A percentile compares a stretch with the other conserved stretches of the same genome.
Evolutionary conservation across 306 rosid species (phyloP).

Genomic region (Astragalus membranaceus): DNA sequence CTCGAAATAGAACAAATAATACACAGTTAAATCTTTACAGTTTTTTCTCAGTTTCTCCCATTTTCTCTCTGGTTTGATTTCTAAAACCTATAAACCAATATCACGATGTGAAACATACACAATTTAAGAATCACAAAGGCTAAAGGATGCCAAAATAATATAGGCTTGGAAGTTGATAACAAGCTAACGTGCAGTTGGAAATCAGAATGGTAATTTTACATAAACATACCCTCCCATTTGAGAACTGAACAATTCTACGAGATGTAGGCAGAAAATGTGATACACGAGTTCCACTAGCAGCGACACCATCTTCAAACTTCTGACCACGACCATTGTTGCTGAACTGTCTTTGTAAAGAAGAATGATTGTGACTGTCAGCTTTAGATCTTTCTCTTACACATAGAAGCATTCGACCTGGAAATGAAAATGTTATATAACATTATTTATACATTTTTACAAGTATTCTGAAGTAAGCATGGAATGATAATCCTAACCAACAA

Average conservation of each 20-base stretch:
- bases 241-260: conserved; percentile 87
- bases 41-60: too few species aligned
- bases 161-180: neutral
- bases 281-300: conserved; percentile 52
- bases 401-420: conserved; percentile 92
- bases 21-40: too few species aligned
- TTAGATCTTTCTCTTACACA: conserved; percentile 82
- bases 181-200: neutral
- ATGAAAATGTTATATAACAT: conserved; percentile 27
- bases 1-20: too few species aligned
- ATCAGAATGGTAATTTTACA: conserved; percentile 9
- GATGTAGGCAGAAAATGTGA: conserved; percentile 95
- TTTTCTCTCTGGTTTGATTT: too few species aligned
- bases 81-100: too few species aligned
- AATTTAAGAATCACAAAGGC: neutral
- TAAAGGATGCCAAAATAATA: neutral
- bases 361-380: conserved; percentile 53
- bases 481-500: conserved; percentile 59
- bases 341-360: conserved; percentile 56
- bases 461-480: neutral
- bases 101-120: neutral
- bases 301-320: conserved; percentile 61
- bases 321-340: conserved; percentile 84
- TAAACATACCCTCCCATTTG: conserved; percentile 81
- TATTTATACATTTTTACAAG: conserved; percentile 4